Conservation (phyloP, 192 early-diverging fungal genomes). For the Entomortierella chlamydospora region DNA sequence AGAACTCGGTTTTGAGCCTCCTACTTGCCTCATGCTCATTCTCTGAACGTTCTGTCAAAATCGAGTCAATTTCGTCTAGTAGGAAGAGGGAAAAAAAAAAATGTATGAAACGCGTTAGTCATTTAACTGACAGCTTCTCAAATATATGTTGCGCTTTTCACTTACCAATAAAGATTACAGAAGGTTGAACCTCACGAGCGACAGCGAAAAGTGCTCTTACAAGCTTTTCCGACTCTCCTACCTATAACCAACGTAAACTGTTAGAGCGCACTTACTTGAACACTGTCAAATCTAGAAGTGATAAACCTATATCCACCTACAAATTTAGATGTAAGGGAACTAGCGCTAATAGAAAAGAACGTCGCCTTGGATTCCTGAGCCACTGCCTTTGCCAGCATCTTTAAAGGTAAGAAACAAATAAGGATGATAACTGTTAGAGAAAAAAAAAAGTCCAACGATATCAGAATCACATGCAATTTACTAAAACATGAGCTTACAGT, state of each 20-base stretch:
- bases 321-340: conserved; percentile 92
- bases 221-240: conserved; percentile 88
- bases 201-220: conserved; percentile 88
- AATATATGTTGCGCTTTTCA: background rate
- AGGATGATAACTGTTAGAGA: no score
- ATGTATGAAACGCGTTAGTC: background rate
- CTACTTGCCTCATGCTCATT: conserved; percentile 87
- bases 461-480: background rate
- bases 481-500: conserved; percentile 71
- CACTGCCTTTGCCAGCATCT: conserved; percentile 49
- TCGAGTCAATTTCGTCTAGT: conserved; percentile 77
- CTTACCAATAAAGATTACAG: conserved; percentile 89
- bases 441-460: background rate
- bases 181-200: conserved; percentile 81
- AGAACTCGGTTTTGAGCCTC: conserved; percentile 90
- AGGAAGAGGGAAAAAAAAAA: background rate
- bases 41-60: conserved; percentile 85
- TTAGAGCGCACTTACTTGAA: no score
- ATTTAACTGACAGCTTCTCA: no score
- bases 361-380: conserved; percentile 75
- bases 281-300: background rate
- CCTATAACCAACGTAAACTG: background rate
- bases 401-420: background rate
- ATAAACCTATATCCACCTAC: conserved; percentile 58
- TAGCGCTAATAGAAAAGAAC: conserved; percentile 89